A percentile compares a stretch with the other conserved stretches of the same genome.
phyloP scores from a whole-genome alignment of 768 basidiomycete species.

The Boletus rubroflammeus region DNA sequence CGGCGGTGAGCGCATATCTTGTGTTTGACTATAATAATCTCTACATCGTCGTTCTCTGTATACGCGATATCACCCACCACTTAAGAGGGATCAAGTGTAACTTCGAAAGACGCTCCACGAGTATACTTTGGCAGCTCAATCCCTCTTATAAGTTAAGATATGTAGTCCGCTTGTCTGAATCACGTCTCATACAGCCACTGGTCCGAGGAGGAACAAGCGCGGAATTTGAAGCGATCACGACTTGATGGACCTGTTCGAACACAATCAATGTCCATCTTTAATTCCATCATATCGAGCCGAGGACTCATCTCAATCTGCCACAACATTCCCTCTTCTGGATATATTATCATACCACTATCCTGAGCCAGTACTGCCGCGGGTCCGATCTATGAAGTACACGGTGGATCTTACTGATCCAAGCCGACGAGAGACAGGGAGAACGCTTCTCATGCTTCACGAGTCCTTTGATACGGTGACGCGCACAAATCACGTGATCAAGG shows the following conservation, averaged over 20 bases:
- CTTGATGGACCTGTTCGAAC: background rate
- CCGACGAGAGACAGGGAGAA: background rate
- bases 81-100: background rate
- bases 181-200: background rate
- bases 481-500: slow-evolving; percentile 17
- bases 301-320: background rate
- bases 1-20: too few relatives aligned
- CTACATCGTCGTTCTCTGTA: too few relatives aligned
- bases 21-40: too few relatives aligned
- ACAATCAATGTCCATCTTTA: background rate
- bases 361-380: background rate
- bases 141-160: too few relatives aligned
- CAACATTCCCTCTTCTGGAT: background rate
- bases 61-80: too few relatives aligned
- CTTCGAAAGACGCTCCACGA: background rate
- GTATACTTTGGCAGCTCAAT: background rate
- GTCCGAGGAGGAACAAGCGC: background rate
- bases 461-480: background rate
- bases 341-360: background rate
- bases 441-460: background rate
- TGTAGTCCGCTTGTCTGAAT: background rate
- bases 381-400: background rate
- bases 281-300: background rate
- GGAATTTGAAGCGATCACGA: background rate
- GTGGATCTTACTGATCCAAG: background rate